Evolutionary conservation across 2,329 filamentous ascomycete genomes (phyloP).

Genomic region (Raffaelea arxii): DNA sequence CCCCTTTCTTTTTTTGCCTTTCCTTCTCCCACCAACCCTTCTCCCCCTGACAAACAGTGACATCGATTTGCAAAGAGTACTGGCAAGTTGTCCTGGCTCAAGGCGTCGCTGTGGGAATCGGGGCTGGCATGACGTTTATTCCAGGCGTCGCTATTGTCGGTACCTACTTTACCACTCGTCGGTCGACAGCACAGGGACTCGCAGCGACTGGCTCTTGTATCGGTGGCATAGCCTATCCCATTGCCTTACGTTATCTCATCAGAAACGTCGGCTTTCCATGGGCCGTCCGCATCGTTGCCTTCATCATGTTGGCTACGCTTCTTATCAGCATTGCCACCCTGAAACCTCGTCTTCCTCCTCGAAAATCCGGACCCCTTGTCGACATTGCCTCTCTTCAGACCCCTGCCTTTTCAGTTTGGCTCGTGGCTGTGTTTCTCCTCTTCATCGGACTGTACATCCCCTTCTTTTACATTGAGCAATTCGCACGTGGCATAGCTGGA

Average conservation of each 20-base stretch:
- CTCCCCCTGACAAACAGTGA: conserved; percentile 16
- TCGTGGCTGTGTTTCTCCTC: conserved; percentile 7
- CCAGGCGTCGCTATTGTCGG: conserved; percentile 43
- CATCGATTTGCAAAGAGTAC: conserved; percentile 26
- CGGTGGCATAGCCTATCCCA: conserved; percentile 19
- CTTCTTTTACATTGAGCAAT: conserved; percentile 9
- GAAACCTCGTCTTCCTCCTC: conserved; percentile 8
- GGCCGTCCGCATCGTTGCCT: conserved; percentile 13
- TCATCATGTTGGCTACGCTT: conserved; percentile 10
- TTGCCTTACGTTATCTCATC: conserved; percentile 20
- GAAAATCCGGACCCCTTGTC: conserved; percentile 10
- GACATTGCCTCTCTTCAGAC: conserved; percentile 8
- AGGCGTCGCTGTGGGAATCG: conserved; percentile 47
- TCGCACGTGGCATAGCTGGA: conserved; percentile 1
- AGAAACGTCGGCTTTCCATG: conserved; percentile 15
- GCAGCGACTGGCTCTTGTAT: conserved; percentile 12
- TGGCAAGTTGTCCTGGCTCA: conserved; percentile 44
- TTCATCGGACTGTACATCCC: conserved; percentile 8
- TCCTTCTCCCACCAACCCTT: neutral
- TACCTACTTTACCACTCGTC: conserved; percentile 33
- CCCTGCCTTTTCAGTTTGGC: conserved; percentile 6
- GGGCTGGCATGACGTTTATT: conserved; percentile 44
- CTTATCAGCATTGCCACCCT: conserved; percentile 6
- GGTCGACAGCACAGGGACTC: conserved; percentile 4
- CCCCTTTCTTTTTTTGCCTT: neutral